These are phyloP conservation scores for Cyberlindnera xishuangbannaensis DNA, from an alignment of 805 yeast genomes.

Conservation along the genomic window DNA sequence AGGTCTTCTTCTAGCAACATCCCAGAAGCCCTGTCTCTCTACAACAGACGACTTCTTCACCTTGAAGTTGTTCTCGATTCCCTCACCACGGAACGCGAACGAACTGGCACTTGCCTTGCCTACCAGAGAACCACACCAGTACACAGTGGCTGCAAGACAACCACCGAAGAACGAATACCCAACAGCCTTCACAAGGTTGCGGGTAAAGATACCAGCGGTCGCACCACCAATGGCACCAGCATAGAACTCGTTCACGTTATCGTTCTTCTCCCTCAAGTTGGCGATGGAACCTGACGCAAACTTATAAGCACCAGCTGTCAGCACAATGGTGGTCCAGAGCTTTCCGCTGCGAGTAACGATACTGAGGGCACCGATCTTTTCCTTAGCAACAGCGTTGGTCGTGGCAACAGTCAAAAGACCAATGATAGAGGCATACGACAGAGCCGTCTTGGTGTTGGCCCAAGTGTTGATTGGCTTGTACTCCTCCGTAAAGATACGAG, in stretches of 20 bases:
- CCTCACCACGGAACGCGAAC: slow-evolving; percentile 18
- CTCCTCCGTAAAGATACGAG: slow-evolving; percentile 29
- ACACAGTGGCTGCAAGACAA: slow-evolving; percentile 34
- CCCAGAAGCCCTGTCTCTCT: slow-evolving; percentile 65
- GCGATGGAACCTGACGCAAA: slow-evolving; percentile 40
- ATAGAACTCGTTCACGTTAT: slow-evolving; percentile 51
- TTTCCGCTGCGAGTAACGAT: slow-evolving; percentile 19
- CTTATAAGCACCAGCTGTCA: slow-evolving; percentile 44
- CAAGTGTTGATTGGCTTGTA: slow-evolving; percentile 54
- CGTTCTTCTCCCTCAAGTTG: slow-evolving; percentile 58
- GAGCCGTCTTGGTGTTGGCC: slow-evolving; percentile 41
- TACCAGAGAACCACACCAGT: slow-evolving; percentile 44
- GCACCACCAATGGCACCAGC: slow-evolving; percentile 45
- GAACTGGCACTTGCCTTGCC: slow-evolving; percentile 36
- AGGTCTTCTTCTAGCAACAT: slow-evolving; percentile 74
- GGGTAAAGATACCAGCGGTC: slow-evolving; percentile 30
- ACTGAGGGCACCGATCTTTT: slow-evolving; percentile 34
- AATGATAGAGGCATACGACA: slow-evolving; percentile 37
- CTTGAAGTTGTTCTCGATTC: slow-evolving; percentile 26
- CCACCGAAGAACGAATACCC: slow-evolving; percentile 44
- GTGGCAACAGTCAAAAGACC: slow-evolving; percentile 45
- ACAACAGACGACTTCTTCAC: slow-evolving; percentile 14
- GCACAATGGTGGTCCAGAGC: slow-evolving; percentile 38
- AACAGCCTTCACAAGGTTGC: slow-evolving; percentile 34
- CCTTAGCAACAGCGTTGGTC: slow-evolving; percentile 39